Base-by-base conservation (phyloP, 352 stramenopile species). In the Phytophthora aleatoria region DNA sequence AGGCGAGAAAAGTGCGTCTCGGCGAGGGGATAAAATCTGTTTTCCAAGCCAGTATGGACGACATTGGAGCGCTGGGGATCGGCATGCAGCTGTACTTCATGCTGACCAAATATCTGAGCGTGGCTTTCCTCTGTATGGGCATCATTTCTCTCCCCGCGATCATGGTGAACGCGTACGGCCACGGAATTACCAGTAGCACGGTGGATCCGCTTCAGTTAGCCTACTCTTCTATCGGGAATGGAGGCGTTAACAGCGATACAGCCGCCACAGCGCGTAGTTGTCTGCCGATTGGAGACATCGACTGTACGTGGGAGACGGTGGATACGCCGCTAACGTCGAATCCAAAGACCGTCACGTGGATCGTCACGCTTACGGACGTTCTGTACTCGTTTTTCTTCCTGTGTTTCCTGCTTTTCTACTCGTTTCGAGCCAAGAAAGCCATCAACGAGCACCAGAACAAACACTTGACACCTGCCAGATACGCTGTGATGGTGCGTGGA, bases 31-130 rank as follows among this genome's bases (percentile, higher is more conserved):
- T 67, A 2, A 81, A 83, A 44, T 65, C 64, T 0, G 70, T 68
- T 3, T 76, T 71, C 5, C 41, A 76, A 47, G 68, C 69, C 1
- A 62, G 24, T 50, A 78, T 85, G 68, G 45, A 66, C 11, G 65
- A 80, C 47, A 83, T 87, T 60, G 76, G 79, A 24, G 71, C 71
- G 7, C 63, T 87, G 4, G 79, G 79, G 12, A 81, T 87, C 35
- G 79, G 79, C 13, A 76, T 87, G 57, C 74, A 81, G 57, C 68
- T 87, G 11, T 87, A 87, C 45, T 87, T 87, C 44, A 84, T 85
- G 74, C 52, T 87, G 5, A 81, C 71, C 26, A 83, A 83, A 53
- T 83, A 83, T 36, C 20, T 79, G 12, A 67, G 52, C 13, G 55
- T 76, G 8, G 36, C 59, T 3, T 82, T 87, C 41, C 11, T 80